A percentile compares a stretch with the other conserved stretches of the same genome.
Conservation (phyloP, 2,329 filamentous ascomycete genomes). For the Leptographium procerum region DNA sequence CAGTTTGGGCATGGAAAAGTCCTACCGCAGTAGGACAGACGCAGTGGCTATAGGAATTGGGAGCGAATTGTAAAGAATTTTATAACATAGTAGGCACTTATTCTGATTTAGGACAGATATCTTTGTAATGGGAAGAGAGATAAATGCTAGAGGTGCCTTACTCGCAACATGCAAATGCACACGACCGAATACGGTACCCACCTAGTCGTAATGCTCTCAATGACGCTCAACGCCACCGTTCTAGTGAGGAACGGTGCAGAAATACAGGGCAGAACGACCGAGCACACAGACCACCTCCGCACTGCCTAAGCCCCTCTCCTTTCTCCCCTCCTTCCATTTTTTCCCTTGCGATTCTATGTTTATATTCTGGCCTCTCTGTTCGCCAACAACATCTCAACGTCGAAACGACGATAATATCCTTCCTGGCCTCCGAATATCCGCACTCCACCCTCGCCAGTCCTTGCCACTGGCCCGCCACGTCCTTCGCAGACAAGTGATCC, state of each 20-base stretch:
- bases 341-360: background rate
- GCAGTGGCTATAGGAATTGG: background rate
- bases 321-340: conserved; percentile 4
- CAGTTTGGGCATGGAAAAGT: background rate
- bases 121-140: background rate
- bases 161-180: no score
- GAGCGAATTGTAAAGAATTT: background rate
- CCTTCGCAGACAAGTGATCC: background rate
- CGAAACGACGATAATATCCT: background rate
- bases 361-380: background rate
- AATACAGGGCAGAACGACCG: background rate
- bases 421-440: background rate
- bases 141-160: background rate
- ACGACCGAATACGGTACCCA: background rate
- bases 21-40: background rate
- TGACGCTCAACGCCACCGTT: background rate
- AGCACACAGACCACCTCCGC: conserved; percentile 9
- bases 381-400: background rate
- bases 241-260: background rate
- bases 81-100: no score
- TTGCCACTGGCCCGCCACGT: background rate
- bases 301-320: conserved; percentile 2
- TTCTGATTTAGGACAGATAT: background rate
- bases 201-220: background rate
- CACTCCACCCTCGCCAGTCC: background rate